phyloP scores from a whole-genome alignment of 129 eudicot genomes.

The Escallonia rubra region DNA sequence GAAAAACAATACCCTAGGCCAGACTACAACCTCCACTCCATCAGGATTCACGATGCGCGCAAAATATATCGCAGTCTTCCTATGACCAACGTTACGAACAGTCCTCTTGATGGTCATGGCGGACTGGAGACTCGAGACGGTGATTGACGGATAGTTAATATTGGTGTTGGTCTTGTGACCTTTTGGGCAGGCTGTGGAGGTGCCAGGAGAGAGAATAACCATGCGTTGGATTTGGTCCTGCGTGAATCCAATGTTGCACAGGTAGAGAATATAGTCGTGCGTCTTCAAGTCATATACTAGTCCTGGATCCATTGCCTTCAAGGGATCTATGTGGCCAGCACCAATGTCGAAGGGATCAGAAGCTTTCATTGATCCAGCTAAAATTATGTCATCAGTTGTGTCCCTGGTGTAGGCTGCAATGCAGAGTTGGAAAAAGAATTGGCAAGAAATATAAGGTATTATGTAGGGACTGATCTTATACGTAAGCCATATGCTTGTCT shows the following conservation, averaged over 20 bases:
- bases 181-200: constrained; percentile 27
- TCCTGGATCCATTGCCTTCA: constrained; percentile 68
- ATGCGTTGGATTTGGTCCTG: constrained; percentile 44
- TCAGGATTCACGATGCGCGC: constrained; percentile 41
- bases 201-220: constrained; percentile 5
- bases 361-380: constrained; percentile 43
- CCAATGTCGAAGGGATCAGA: constrained; percentile 68
- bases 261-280: constrained; percentile 46
- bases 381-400: constrained; percentile 33
- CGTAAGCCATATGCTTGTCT: too few relatives aligned
- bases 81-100: constrained; percentile 45
- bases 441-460: background rate
- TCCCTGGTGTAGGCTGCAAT: constrained; percentile 52
- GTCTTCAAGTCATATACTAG: constrained; percentile 51
- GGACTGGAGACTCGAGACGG: constrained; percentile 37
- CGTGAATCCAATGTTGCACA: constrained; percentile 60
- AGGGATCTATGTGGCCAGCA: constrained; percentile 63
- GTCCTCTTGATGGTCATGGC: constrained; percentile 44
- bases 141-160: constrained; percentile 62
- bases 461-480: too few relatives aligned
- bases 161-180: constrained; percentile 13
- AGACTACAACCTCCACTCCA: constrained; percentile 63
- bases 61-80: constrained; percentile 39
- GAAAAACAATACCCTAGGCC: constrained; percentile 63
- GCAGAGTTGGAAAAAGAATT: background rate